Percentiles rank a stretch among this genome's conserved stretches.
These are phyloP conservation scores for Cydonia oblonga DNA, from an alignment of 331 rosid genomes.

Conservation along the genomic window DNA sequence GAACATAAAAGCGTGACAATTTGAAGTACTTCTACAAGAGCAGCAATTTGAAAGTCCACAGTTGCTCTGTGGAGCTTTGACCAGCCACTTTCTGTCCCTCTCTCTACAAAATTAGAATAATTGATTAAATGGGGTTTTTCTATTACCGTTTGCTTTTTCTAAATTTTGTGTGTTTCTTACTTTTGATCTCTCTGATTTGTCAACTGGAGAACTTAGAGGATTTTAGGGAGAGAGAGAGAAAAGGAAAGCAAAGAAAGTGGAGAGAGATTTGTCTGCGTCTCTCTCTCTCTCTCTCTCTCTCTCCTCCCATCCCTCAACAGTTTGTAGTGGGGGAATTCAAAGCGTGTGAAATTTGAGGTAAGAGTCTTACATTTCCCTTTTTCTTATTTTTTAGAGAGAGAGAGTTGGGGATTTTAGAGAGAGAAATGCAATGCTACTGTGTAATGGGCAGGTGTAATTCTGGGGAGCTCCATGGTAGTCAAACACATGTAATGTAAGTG, in stretches of 20 bases:
- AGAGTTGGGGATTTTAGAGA: conserved; percentile 4
- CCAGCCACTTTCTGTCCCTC: conserved; percentile 3
- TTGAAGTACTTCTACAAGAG: neutral
- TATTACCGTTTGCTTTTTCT: conserved; percentile 2
- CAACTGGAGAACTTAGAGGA: neutral
- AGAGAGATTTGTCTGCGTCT: conserved; percentile 18
- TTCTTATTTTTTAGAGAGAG: too few relatives aligned
- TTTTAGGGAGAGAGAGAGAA: neutral
- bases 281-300: neutral
- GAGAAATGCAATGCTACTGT: conserved; percentile 30
- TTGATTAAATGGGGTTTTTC: neutral
- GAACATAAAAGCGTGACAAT: too few relatives aligned
- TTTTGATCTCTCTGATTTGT: neutral
- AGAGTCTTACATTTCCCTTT: conserved; percentile 1
- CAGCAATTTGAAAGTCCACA: conserved; percentile 8
- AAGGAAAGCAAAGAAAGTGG: conserved; percentile 10
- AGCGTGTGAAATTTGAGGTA: conserved; percentile 31
- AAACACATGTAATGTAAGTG: neutral
- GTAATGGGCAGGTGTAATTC: conserved; percentile 22
- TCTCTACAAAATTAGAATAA: conserved; percentile 15
- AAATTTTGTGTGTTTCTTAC: neutral
- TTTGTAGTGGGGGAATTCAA: conserved; percentile 3
- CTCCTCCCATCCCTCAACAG: neutral
- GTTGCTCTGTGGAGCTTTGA: neutral
- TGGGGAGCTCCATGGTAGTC: conserved; percentile 22